A percentile compares a stretch with the other conserved stretches of the same genome.
phyloP scores from a whole-genome alignment of 179 eudicot genomes.

The Beta corolliflora region DNA sequence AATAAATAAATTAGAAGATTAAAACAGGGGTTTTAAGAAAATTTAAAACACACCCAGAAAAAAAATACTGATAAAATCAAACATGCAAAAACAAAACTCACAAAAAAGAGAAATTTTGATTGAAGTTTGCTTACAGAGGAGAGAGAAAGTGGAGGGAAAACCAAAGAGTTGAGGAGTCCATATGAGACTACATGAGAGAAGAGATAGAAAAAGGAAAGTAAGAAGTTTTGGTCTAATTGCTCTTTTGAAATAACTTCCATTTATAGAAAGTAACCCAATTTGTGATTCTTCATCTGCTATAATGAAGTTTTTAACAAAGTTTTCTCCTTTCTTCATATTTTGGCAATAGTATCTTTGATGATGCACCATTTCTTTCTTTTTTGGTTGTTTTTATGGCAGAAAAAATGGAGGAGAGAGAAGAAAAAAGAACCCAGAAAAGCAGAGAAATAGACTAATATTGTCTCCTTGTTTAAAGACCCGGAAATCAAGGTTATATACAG shows the following conservation, averaged over 20 bases:
- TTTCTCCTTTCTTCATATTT: conserved; percentile 34
- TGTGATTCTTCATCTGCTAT: conserved; percentile 37
- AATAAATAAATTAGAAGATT: not conserved
- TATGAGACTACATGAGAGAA: conserved; percentile 59
- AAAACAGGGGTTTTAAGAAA: not conserved
- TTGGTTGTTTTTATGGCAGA: not conserved
- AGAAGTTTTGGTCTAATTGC: conserved; percentile 51
- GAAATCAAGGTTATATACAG: conserved; percentile 1
- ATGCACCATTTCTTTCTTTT: conserved; percentile 35
- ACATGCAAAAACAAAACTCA: not conserved
- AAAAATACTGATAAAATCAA: not conserved
- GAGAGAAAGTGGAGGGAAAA: conserved; percentile 45
- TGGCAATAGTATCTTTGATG: conserved; percentile 39
- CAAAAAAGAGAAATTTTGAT: not conserved
- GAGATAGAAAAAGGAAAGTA: conserved; percentile 44
- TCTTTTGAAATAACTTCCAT: conserved; percentile 36
- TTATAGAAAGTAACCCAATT: conserved; percentile 1
- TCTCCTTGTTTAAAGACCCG: not conserved
- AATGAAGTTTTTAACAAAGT: conserved; percentile 6
- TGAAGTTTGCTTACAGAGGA: conserved; percentile 50
- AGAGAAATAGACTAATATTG: too few relatives aligned
- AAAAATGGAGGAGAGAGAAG: too few relatives aligned
- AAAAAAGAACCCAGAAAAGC: too few relatives aligned
- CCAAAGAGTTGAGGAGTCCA: conserved; percentile 50
- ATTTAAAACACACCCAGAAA: not conserved